Evolutionary conservation across 345 rosid genomes (phyloP).

Genomic region (thale cress (Arabidopsis thaliana)): TAIR10.1 NC_003075.7:16312001-16312500

Average conservation of each 20-base stretch:
- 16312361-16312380: conserved; percentile 23
- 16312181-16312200: not conserved
- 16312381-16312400: not conserved
- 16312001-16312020: conserved; percentile 2
- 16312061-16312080: conserved; percentile 29
- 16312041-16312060: conserved; percentile 22
- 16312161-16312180: not conserved
- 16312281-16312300: conserved; percentile 7
- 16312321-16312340: not conserved
- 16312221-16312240: not conserved
- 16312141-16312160: not conserved
- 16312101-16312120: conserved; percentile 19
- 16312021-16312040: not conserved
- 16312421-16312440: not conserved
- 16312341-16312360: conserved; percentile 21
- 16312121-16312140: conserved; percentile 43
- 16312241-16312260: not conserved
- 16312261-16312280: not conserved
- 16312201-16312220: not conserved
- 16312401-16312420: conserved; percentile 13
- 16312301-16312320: not conserved
- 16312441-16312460: not conserved
- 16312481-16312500: not conserved
- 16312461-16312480: not conserved
- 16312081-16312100: conserved; percentile 28